Base-by-base conservation (phyloP, 2,329 filamentous ascomycete genomes). In the Monilinia aucupariae region DNA sequence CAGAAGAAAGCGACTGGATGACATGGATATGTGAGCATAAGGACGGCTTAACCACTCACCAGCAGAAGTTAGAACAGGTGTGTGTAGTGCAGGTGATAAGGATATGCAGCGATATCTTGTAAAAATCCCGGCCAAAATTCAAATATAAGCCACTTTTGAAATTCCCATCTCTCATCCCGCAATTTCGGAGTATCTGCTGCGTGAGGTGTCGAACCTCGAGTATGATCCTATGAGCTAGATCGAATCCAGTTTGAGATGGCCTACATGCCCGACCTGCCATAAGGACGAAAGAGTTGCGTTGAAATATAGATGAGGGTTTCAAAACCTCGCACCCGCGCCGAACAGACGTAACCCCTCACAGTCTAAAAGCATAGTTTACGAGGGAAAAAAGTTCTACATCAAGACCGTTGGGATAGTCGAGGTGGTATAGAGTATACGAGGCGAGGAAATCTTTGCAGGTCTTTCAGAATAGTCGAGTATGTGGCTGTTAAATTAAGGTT, bases 41-140 rank as follows among this genome's bases (percentile, higher is more conserved):
- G 39, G 47, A 56, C 32, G 27, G 41, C 17, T 32, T 20, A 45
- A 47, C 34, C 30, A 56, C 41, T 56, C 54, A 25, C 47, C 34
- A 34, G 54, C 27, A 13, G 47, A 47, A 7, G 20, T 56, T 34
- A 56, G 13, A 47, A 22, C n/a, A 22, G 54, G 54, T 34, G 13
- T 10, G 20, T 34, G 34, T n/a, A n/a, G 39, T 47, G n/a, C 8
- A 56, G 4, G 25, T 22, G 12, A 34, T 56, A 34, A 25, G 54
- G 54, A 56, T 56, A 56, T 20, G 54, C 54, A 10, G 41, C 54
- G 4, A 47, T 34, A 20, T 56, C 54, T 22, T 56, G 12, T 12
- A 56, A 56, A 1, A 56, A n/a, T 47, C 47, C 54, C 13, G 54
- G 54, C 54, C 54, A 56, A 56, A 47, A 56, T 34, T 41, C 54